Evolutionary conservation across 2,329 filamentous ascomycete species (phyloP).

Genomic region (Penicillium corylophilum): DNA sequence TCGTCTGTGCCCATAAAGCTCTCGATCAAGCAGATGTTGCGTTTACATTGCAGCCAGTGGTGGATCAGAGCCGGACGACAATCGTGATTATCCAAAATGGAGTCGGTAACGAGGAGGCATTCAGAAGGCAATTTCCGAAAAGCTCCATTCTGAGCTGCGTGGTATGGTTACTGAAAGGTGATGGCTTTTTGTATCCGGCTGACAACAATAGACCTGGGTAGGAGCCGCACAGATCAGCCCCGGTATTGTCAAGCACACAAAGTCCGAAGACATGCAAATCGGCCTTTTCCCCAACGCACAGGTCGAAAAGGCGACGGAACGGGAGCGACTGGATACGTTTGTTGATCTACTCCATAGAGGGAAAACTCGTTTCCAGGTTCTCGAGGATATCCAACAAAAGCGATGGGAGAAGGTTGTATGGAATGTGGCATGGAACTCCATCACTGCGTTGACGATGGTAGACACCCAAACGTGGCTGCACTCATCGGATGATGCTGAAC

Average conservation of each 20-base stretch:
- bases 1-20: conserved; percentile 44
- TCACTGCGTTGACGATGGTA: conserved; percentile 45
- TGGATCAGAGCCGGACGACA: conserved; percentile 37
- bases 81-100: conserved; percentile 45
- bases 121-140: conserved; percentile 32
- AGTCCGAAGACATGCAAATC: conserved; percentile 56
- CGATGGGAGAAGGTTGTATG: conserved; percentile 46
- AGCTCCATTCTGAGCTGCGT: conserved; percentile 40
- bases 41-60: conserved; percentile 32
- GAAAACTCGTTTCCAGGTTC: conserved; percentile 39
- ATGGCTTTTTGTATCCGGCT: not conserved
- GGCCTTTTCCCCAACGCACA: conserved; percentile 50
- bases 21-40: conserved; percentile 44
- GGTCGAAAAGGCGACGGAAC: conserved; percentile 32
- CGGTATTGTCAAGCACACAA: conserved; percentile 52
- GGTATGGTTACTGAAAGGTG: conserved; percentile 36
- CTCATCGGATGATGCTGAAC: conserved; percentile 41
- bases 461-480: conserved; percentile 45
- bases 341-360: conserved; percentile 43
- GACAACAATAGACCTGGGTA: conserved; percentile 40
- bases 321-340: conserved; percentile 43
- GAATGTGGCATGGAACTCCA: conserved; percentile 44
- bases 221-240: conserved; percentile 53
- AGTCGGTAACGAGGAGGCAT: conserved; percentile 44
- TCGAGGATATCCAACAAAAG: conserved; percentile 37